Base-by-base conservation (phyloP, 805 yeast species). In the Lipomyces kockii region DNA sequence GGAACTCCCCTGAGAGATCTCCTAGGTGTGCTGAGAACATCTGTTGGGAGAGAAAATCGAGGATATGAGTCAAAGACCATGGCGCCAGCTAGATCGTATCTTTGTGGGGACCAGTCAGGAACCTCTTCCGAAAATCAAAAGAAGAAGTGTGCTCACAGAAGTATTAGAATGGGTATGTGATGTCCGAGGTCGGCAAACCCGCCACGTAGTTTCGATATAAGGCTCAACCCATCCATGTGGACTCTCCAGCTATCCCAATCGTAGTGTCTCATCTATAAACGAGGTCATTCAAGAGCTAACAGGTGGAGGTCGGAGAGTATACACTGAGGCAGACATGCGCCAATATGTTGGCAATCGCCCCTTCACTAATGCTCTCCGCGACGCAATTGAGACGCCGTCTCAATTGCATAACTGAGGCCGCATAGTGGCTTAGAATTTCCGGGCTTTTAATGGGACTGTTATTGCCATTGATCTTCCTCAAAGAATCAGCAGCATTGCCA, bases 71-170 rank as follows among this genome's bases (percentile, higher is more conserved):
- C 51, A 46, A 46, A 46, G 51, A 46, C 51, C 51, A 46, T 46
- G 51, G 51, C 51, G 51, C 51, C 51, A 46, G 51, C 51, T 46
- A 46, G 22, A 46, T 46, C 51, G 51, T 46, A 46, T 46, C 51
- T 46, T n/a, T n/a, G 51, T 46, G 51, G 51, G 51, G 51, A 46
- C 51, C 51, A 46, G 51, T 46, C 51, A 46, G 51, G 51, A 46
- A 46, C 51, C 51, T 46, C 51, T 46, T 46, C 51, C 51, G 51
- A 14, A 46, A 46, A 46, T 46, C 22, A 46, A 46, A 46, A 20
- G 51, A 46, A 46, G 51, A 46, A 46, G 51, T 46, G 51, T 46
- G 22, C 51, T 46, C 51, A 46, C 51, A 46, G 51, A 14, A 46
- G 51, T 46, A 46, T 46, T 46, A 46, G 51, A 46, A 46, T 46